Evolutionary conservation across 345 rosid genomes (phyloP), one percentile per base, ranked within the genome.

Genomic region (Melastoma malabathricum): DNA sequence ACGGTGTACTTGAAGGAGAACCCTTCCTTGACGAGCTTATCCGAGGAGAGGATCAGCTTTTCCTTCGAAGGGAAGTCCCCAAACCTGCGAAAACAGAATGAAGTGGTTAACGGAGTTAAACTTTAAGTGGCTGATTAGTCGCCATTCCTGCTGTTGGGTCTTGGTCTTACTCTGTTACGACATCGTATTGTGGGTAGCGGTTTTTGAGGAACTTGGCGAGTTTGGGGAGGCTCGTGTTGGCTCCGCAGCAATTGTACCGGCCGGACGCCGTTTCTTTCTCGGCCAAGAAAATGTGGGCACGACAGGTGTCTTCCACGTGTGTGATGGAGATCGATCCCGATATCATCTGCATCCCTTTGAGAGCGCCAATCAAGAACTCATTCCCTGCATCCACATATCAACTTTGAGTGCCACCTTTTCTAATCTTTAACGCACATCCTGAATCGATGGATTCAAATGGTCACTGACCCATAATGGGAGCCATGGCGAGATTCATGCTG

Each of bases 341-440:
- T 62, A 80, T 60, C 84, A 78, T 76, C 59, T 90, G 94, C 95
- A 87, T 84, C 0, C 87, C 96, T 51, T 80, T 84, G 66, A 90
- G 47, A 3, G 52, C 89, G 9, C 54, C 72, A 48, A 78, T 47
- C 46, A 75, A 52, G 72, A 78, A 72, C 46, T 82, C 82, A 1
- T 82, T 69, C 38, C 96, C 97, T 86, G 19, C 17, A 41, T 43
- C 15, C 44, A 31, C 15, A n/a, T 43, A 3, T 4, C 44, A 9
- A 15, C 27, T 43, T 54, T 54, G 18, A 16, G 15, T 14, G 10
- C 0, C 6, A 31, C 41, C 27, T 1, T 2, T 29, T 14, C 12
- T 34, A 12, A 19, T 3, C 29, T 25, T 34, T 16, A 44, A 20
- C 19, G 1, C 5, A 6, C 29, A 10, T 13, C 39, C 54, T 19